Base-by-base conservation (phyloP, 768 basidiomycete genomes). In the Hypsizygus marmoreus region DNA sequence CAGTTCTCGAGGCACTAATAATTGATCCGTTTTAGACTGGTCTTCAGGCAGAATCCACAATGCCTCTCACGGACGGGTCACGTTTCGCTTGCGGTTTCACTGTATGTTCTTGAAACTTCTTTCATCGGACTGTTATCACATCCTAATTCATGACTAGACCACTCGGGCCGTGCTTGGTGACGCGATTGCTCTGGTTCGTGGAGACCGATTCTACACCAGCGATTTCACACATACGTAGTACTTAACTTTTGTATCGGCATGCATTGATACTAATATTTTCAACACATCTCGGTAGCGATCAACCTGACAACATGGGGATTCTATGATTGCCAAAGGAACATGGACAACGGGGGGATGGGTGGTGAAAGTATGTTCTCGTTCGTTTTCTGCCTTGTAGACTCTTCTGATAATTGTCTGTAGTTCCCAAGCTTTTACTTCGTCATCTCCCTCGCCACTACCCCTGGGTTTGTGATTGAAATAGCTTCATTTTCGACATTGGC, bases 301-400 rank as follows among this genome's bases (percentile, higher is more conserved):
- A 70, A 74, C 51, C 49, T 80, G 33, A 80, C 79, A 0, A 58
- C 73, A 1, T 81, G 77, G 77, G 79, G 79, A 7, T 79, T 66
- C 63, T 61, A 72, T 19, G 79, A 80, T 45, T 75, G 72, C 50
- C 64, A 69, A 25, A 59, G 71, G 13, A 71, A 77, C 22, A 54
- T 57, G 53, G 41, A 65, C 62, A 28, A 60, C 52, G 44, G 72
- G 65, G 39, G 59, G 54, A 0, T 41, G 64, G 43, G 62, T 43
- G 30, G 51, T n/a, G 37, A 52, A 25, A 55, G 56, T 58, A 33
- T 20, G 45, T 22, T 2, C 1, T 14, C 16, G 12, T 7, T 12
- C 10, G 22, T 45, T 12, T 13, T 2, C 19, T 8, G 16, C 16
- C n/a, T n/a, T n/a, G n/a, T n/a, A n/a, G n/a, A 6, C 4, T 6